These are phyloP conservation scores for Fusarium papillatum DNA, from an alignment of 2,329 filamentous ascomycete genomes.

Conservation along the genomic window DNA sequence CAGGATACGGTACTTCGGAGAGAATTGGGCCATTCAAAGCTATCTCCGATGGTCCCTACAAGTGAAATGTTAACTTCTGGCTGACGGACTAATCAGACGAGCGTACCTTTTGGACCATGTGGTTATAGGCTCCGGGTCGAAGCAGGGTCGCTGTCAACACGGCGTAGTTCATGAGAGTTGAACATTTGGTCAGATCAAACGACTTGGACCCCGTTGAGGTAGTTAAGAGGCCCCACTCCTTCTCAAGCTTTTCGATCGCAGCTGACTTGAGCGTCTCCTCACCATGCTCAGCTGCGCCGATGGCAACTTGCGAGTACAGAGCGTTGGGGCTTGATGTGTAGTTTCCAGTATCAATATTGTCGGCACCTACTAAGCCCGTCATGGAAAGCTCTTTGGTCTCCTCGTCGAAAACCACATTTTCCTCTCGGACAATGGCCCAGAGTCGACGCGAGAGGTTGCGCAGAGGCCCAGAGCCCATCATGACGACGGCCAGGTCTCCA, in stretches of 20 bases:
- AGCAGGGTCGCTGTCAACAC: not conserved
- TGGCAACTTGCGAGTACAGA: not conserved
- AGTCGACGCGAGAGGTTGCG: not conserved
- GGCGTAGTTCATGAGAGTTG: not conserved
- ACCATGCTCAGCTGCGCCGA: not conserved
- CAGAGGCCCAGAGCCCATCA: not conserved
- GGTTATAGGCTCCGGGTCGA: not conserved
- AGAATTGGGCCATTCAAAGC: not conserved
- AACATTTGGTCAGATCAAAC: not conserved
- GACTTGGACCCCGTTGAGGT: not conserved
- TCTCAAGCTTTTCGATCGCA: not conserved
- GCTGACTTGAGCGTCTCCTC: not conserved
- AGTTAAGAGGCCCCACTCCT: not conserved
- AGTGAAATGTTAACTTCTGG: not conserved
- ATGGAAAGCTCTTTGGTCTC: not conserved
- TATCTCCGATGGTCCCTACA: not conserved
- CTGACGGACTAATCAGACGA: fast-evolving
- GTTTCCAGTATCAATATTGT: not conserved
- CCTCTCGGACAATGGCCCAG: not conserved
- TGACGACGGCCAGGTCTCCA: not conserved
- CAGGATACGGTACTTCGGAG: not conserved
- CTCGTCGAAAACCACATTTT: not conserved
- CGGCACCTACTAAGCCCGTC: not conserved
- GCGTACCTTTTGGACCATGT: not conserved
- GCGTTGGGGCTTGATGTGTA: not conserved